Evolutionary conservation across 2,329 filamentous ascomycete species (phyloP).

Genomic region (Ophiostoma pallidulum): DNA sequence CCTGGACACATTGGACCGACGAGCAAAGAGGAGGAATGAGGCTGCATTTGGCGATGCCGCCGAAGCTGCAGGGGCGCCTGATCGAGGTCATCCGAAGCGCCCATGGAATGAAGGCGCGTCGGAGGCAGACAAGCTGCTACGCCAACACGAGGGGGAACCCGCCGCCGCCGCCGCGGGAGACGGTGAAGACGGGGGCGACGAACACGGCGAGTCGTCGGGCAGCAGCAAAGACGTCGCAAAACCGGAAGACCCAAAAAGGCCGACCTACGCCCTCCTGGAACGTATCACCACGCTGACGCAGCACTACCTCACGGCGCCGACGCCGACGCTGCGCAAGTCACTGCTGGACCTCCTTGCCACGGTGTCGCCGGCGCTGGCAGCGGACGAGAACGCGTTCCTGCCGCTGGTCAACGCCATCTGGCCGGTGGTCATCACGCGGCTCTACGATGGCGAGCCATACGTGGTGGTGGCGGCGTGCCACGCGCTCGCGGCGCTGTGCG

Average conservation of each 20-base stretch:
- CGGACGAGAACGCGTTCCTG: constrained; percentile 73
- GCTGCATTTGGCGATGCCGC: constrained; percentile 15
- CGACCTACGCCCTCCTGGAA: constrained; percentile 71
- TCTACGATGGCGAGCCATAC: constrained; percentile 58
- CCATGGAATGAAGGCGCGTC: constrained; percentile 25
- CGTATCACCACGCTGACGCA: constrained; percentile 78
- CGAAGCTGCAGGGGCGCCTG: constrained; percentile 19
- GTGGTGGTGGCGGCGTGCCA: constrained; percentile 62
- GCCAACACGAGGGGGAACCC: constrained; percentile 9
- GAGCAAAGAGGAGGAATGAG: constrained; percentile 20
- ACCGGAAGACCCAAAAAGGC: constrained; percentile 48
- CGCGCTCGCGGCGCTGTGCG: constrained; percentile 59
- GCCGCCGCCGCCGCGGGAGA: constrained; percentile 26
- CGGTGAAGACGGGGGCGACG: constrained; percentile 23
- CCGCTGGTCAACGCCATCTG: constrained; percentile 85
- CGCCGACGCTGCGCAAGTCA: constrained; percentile 65
- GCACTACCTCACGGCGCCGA: constrained; percentile 80
- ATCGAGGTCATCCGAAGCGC: constrained; percentile 24
- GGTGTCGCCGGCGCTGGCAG: constrained; percentile 60
- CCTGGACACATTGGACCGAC: constrained; percentile 7
- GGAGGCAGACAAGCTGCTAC: constrained; percentile 21
- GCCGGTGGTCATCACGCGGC: constrained; percentile 65
- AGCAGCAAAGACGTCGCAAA: constrained; percentile 23
- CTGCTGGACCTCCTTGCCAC: constrained; percentile 69
- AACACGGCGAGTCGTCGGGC: constrained; percentile 26